Conservation (phyloP, 1,139 yeast species). For the Saccharomycopsis hybrid region DNA sequence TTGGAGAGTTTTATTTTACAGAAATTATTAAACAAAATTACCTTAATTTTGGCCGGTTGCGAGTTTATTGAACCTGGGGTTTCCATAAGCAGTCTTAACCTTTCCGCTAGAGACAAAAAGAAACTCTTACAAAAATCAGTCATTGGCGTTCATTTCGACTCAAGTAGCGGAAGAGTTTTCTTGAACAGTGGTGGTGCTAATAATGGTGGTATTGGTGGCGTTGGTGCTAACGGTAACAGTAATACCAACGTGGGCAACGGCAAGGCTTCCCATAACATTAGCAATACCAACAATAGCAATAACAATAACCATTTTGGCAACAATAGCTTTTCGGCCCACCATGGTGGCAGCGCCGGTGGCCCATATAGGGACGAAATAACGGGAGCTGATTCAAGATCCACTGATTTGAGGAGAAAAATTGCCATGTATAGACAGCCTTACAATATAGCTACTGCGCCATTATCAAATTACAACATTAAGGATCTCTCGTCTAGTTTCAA, state of each 20-base stretch:
- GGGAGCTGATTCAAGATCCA: constrained; percentile 12
- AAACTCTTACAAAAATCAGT: constrained; percentile 12
- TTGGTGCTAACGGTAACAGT: background rate
- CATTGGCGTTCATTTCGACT: constrained; percentile 19
- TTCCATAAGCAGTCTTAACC: constrained; percentile 16
- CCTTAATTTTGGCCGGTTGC: constrained; percentile 16
- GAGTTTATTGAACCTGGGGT: constrained; percentile 21
- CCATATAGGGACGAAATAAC: constrained; percentile 1
- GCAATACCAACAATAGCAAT: background rate
- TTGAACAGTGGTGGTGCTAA: constrained; percentile 4
- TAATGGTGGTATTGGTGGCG: background rate
- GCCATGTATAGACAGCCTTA: constrained; percentile 16
- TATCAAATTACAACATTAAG: constrained; percentile 13
- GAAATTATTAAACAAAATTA: constrained; percentile 11
- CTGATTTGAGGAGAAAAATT: constrained; percentile 15
- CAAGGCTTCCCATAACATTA: background rate
- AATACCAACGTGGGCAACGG: background rate
- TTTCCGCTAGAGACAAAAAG: constrained; percentile 11
- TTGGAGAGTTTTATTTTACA: constrained; percentile 18
- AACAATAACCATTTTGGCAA: background rate
- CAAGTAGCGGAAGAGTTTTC: constrained; percentile 7
- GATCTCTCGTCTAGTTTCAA: constrained; percentile 18
- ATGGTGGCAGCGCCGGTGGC: background rate
- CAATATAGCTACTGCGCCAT: constrained; percentile 15
- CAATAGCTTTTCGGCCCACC: background rate